A percentile compares a stretch with the other conserved stretches of the same genome.
phyloP scores from a whole-genome alignment of 2,329 filamentous ascomycete genomes.

The Tolypocladium inflatum region DNA sequence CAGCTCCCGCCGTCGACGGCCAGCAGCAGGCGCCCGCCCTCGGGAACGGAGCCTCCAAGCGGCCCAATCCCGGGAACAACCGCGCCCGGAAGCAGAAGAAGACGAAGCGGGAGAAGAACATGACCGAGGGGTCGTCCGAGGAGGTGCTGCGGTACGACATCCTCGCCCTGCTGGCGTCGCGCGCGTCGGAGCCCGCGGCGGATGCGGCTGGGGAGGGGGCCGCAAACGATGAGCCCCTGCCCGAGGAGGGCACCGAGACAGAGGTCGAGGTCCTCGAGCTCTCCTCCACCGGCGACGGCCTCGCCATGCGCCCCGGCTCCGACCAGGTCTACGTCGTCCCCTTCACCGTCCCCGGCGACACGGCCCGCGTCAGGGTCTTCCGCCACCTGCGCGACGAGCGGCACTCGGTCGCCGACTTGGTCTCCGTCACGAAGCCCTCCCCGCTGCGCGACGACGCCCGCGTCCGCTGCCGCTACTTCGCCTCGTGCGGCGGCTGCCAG shows the following conservation, averaged over 20 bases:
- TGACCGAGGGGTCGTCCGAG: slow-evolving; percentile 53
- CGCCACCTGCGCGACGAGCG: slow-evolving; percentile 55
- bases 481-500: slow-evolving; percentile 82
- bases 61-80: slow-evolving; percentile 1
- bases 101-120: slow-evolving; percentile 49
- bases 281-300: slow-evolving; percentile 85
- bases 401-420: slow-evolving; percentile 73
- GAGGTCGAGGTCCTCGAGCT: slow-evolving; percentile 74
- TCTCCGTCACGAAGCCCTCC: slow-evolving; percentile 67
- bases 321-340: slow-evolving; percentile 72
- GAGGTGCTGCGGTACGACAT: slow-evolving; percentile 60
- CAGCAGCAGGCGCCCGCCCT: neutral
- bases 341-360: slow-evolving; percentile 80
- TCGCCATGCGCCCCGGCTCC: slow-evolving; percentile 62
- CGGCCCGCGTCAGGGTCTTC: slow-evolving; percentile 67
- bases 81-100: slow-evolving; percentile 34
- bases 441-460: slow-evolving; percentile 67
- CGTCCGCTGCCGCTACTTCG: slow-evolving; percentile 79
- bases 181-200: slow-evolving; percentile 19
- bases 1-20: neutral
- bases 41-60: neutral
- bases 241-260: slow-evolving; percentile 63
- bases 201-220: slow-evolving; percentile 18
- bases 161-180: slow-evolving; percentile 38
- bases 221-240: slow-evolving; percentile 32